A percentile compares a stretch with the other conserved stretches of the same genome.
These are phyloP conservation scores for Hordeum pubiflorum DNA, from an alignment of 202 grass and related monocot species.

Conservation along the genomic window DNA sequence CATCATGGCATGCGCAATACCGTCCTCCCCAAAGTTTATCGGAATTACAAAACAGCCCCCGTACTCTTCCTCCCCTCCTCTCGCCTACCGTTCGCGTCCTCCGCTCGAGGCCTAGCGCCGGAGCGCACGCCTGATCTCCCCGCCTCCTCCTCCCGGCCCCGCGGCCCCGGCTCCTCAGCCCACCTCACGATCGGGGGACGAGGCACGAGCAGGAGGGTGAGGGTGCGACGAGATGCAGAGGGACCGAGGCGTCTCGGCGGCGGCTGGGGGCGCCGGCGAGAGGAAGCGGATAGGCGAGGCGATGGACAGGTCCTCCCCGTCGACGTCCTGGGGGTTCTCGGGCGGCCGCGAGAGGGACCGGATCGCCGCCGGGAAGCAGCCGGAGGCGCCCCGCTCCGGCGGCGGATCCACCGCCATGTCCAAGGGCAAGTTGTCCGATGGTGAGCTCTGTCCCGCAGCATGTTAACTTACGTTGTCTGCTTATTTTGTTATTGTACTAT, in stretches of 20 bases:
- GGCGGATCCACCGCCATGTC: slow-evolving; percentile 38
- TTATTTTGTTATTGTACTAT: neutral
- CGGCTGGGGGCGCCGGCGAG: slow-evolving; percentile 35
- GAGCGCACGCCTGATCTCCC: slow-evolving; percentile 13
- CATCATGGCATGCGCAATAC: slow-evolving; percentile 19
- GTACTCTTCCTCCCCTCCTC: neutral
- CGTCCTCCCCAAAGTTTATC: neutral
- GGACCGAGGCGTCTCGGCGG: slow-evolving; percentile 29
- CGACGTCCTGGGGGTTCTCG: slow-evolving; percentile 38
- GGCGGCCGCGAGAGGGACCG: slow-evolving; percentile 43
- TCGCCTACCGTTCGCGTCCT: neutral
- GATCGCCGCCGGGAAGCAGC: slow-evolving; percentile 42
- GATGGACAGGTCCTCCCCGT: slow-evolving; percentile 45
- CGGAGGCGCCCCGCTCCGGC: slow-evolving; percentile 35
- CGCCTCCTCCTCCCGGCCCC: neutral
- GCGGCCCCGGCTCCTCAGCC: neutral
- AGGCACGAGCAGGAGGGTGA: slow-evolving; percentile 6
- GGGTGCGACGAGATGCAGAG: slow-evolving; percentile 33
- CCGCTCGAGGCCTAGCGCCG: slow-evolving; percentile 15
- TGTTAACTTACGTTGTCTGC: neutral
- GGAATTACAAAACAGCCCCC: slow-evolving; percentile 9
- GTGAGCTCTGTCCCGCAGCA: slow-evolving; percentile 17
- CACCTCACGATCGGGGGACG: neutral
- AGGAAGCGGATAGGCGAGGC: slow-evolving; percentile 54
- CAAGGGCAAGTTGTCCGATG: slow-evolving; percentile 42